Percentiles rank a stretch among this genome's conserved stretches.
These are phyloP conservation scores for Gillenia trifoliata DNA, from an alignment of 306 rosid genomes.

Conservation along the genomic window DNA sequence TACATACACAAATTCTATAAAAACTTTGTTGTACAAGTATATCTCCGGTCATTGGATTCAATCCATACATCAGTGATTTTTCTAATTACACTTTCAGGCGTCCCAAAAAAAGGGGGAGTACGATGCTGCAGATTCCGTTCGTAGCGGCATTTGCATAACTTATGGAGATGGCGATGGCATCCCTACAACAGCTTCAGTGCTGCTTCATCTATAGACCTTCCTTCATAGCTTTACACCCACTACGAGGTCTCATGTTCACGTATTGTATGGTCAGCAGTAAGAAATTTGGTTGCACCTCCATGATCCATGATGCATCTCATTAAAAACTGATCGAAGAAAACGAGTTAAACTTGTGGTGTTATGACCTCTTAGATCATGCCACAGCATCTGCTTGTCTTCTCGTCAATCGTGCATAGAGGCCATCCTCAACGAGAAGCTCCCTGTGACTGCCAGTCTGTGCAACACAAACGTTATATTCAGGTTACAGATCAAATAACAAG, in stretches of 20 bases:
- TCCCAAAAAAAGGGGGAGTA: too few species aligned
- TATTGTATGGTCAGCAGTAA: conserved; percentile 30
- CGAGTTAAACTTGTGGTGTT: not conserved
- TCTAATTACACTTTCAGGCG: not conserved
- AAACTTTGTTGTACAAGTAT: not conserved
- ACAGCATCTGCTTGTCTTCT: conserved; percentile 82
- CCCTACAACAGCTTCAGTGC: not conserved
- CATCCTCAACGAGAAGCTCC: conserved; percentile 71
- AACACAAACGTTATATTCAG: conserved; percentile 8
- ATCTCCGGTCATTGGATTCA: not conserved
- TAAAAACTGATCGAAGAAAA: not conserved
- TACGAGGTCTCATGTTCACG: conserved; percentile 3
- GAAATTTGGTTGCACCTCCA: conserved; percentile 24
- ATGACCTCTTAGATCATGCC: conserved; percentile 38
- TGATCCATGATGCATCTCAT: conserved; percentile 17
- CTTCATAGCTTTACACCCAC: not conserved
- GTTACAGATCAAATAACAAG: not conserved
- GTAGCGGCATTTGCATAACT: not conserved
- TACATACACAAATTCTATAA: not conserved
- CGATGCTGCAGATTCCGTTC: not conserved
- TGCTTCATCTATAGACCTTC: not conserved
- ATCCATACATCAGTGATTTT: not conserved
- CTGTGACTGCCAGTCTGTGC: conserved; percentile 72
- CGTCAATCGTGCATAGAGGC: conserved; percentile 69
- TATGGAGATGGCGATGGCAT: not conserved